Evolutionary conservation across 202 grass and related monocot species (phyloP), one percentile per base, ranked within the genome.

Genomic region (Carex arenaria): DNA sequence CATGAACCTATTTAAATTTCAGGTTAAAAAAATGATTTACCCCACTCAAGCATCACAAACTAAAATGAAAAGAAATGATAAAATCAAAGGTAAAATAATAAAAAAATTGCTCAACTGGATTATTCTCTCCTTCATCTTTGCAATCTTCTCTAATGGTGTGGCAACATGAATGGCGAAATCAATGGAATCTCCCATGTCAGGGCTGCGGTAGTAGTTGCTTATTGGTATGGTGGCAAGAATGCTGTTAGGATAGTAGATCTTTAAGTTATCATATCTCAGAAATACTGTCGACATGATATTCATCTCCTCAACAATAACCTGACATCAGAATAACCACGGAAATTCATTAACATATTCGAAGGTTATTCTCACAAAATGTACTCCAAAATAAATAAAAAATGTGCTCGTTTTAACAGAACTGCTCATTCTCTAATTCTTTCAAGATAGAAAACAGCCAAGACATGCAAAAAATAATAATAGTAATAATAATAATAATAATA

Each of bases 291-390:
- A 89, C 89, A 97, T 87, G 28, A 97, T 97, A 61, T 97, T 94
- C 94, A 97, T 94, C 84, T 97, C 94, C 84, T 97, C 94, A 43
- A 97, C 94, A 26, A 93, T 34, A 80, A 91, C 14, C 94, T 97
- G 85, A 87, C 19, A 82, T n/a, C 42, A 82, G 1, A 84, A 79
- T 11, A 38, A 59, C 15, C 30, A 78, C 2, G 1, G 47, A 36
- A 57, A 57, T 57, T 78, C 30, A 59, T 60, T 60, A 59, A 60
- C 17, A 19, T n/a, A n/a, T 78, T 60, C 9, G 0, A 75, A 69
- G 30, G 30, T 73, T 53, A 54, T 11, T 54, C 5, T 53, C 31
- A 7, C 54, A 20, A 76, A n/a, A n/a, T 12, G 51, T 56, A 26
- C 49, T 76, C 40, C 40, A 42, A 42, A 42, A 42, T 42, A 42